Evolutionary conservation across 768 basidiomycete genomes (phyloP).

Genomic region (Serendipita vermifera): DNA sequence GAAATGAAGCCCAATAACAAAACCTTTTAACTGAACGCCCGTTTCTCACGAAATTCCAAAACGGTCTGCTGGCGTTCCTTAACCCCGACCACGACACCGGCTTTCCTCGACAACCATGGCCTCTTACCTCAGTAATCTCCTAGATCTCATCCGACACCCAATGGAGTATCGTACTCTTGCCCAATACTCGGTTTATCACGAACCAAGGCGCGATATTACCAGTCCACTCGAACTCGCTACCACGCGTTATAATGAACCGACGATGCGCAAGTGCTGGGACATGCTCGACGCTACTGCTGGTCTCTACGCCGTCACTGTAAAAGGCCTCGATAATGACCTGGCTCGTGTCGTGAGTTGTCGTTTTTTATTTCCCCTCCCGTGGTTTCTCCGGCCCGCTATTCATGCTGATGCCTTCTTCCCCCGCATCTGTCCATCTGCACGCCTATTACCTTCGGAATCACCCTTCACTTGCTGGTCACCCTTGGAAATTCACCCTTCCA

Average conservation of each 20-base stretch:
- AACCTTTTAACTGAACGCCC: no score
- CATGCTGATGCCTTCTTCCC: not conserved
- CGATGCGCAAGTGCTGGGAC: constrained; percentile 84
- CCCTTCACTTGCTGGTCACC: not conserved
- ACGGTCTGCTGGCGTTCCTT: no score
- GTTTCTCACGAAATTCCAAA: no score
- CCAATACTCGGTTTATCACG: constrained; percentile 73
- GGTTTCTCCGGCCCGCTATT: constrained; percentile 4
- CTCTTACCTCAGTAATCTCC: no score
- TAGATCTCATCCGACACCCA: no score
- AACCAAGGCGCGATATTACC: constrained; percentile 70
- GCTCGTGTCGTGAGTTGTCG: constrained; percentile 64
- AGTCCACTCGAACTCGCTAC: constrained; percentile 55
- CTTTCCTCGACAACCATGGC: no score
- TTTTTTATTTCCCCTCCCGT: constrained; percentile 6
- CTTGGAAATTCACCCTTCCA: no score
- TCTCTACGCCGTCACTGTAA: constrained; percentile 86
- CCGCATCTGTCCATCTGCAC: not conserved
- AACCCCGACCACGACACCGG: no score
- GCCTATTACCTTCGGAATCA: not conserved
- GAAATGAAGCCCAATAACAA: no score
- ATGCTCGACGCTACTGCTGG: constrained; percentile 79
- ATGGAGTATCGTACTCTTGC: constrained; percentile 64
- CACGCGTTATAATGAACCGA: constrained; percentile 75
- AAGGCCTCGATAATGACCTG: constrained; percentile 89